These are phyloP conservation scores for Pseudopediastrum boryanum DNA, from an alignment of 139 green algal genomes.

Conservation along the genomic window DNA sequence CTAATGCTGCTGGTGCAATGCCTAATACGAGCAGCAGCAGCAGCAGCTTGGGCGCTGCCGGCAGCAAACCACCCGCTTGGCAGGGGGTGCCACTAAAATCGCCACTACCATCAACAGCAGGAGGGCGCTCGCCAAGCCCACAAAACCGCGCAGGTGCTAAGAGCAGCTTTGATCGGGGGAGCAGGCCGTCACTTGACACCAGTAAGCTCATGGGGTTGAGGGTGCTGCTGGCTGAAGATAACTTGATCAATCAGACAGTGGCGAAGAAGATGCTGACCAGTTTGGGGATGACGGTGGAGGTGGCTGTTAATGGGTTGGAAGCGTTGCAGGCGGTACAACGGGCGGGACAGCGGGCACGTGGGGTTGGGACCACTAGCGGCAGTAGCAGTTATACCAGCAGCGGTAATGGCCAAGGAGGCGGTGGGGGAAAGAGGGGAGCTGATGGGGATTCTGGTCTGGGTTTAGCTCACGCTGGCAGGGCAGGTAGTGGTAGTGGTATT, in stretches of 20 bases:
- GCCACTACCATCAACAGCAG: neutral
- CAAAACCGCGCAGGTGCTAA: neutral
- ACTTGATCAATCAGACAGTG: conserved; percentile 89
- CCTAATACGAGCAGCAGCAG: neutral
- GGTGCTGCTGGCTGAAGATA: conserved; percentile 88
- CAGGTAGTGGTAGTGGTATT: no score
- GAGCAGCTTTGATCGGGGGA: conserved; percentile 2
- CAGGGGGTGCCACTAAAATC: neutral
- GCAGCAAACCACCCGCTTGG: neutral
- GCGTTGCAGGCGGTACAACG: conserved; percentile 61
- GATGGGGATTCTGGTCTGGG: no score
- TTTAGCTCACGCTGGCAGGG: no score
- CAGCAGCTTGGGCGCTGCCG: neutral
- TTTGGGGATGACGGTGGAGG: conserved; percentile 64
- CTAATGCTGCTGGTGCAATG: neutral
- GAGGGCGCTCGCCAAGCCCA: neutral
- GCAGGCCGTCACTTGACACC: conserved; percentile 12
- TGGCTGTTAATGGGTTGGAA: conserved; percentile 78
- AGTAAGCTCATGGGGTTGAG: conserved; percentile 42
- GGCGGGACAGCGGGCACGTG: neutral
- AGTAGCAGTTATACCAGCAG: neutral
- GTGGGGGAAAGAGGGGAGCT: neutral
- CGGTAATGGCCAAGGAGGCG: neutral
- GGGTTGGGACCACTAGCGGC: neutral
- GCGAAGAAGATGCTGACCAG: conserved; percentile 75